Base-by-base conservation (phyloP, 495 filamentous ascomycete genomes). In the Cudoniella acicularis region DNA sequence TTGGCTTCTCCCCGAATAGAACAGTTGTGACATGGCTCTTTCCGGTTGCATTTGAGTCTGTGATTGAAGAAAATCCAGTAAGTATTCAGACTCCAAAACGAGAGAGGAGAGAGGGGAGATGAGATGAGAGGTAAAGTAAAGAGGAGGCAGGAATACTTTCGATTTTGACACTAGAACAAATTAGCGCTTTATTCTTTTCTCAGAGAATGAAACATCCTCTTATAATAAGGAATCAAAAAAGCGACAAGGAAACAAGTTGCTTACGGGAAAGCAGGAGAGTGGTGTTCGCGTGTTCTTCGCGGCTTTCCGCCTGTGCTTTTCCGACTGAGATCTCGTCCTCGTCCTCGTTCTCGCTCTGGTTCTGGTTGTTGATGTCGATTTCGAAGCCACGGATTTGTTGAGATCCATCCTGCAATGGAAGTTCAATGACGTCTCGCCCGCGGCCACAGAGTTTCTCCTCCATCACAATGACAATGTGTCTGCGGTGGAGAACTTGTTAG, bases 31-130 rank as follows among this genome's bases (percentile, higher is more conserved):
- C 75, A 77, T 8, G 76, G 75, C 22, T 60, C 22, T 51, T 71
- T 65, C 2, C 73, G 64, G 45, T 78, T 69, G 52, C 76, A 78
- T 68, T 74, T 74, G 22, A 74, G 40, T 41, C 75, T 76, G 10
- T 27, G 3, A 13, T 9, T 41, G 26, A 51, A 10, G 24, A 24
- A 41, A 41, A 8, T 41, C 16, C 9, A 41, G 36, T 41, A 9
- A 41, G 36, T 48, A 48, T 6, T 48, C 18, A 48, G 18, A 11
- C 8, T 48, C 20, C 10, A 20, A 9, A 20, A 20, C 9, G 9
- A 13, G 20, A 18, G 45, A 48, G 8, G 10, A 48, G 20, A 13
- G 18, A 18, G 45, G 45, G 45, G 20, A 48, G 9, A 16, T 10
- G 50, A 26, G 16, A 26, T 26, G 23, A 11, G 47, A 8, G 26